These are phyloP conservation scores for Cercospora zeina DNA, from an alignment of 2,329 filamentous ascomycete genomes.

Conservation along the genomic window DNA sequence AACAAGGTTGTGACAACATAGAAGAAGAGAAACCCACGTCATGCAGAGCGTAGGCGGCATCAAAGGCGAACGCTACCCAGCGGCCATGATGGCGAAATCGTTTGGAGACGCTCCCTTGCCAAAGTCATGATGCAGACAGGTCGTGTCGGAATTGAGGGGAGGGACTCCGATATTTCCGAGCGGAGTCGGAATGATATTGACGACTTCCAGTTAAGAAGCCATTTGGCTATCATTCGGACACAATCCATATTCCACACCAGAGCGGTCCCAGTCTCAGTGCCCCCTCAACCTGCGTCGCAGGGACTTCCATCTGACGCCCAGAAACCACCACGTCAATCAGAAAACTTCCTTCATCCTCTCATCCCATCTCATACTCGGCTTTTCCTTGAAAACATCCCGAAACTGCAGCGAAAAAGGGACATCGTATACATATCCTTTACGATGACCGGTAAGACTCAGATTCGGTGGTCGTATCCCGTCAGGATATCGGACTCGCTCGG, in stretches of 20 bases:
- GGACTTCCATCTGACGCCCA: too few species aligned
- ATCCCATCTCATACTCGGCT: not conserved
- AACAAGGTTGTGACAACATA: conserved; percentile 28
- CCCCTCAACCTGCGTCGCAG: too few species aligned
- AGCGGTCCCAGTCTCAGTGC: not conserved
- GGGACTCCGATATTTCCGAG: not conserved
- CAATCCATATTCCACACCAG: not conserved
- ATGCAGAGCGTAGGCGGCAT: conserved; percentile 38
- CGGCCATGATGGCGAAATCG: conserved; percentile 34
- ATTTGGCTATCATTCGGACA: not conserved
- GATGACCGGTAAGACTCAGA: not conserved
- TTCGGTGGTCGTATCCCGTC: not conserved
- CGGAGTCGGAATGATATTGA: too few species aligned
- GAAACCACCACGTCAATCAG: too few species aligned
- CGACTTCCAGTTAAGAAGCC: too few species aligned
- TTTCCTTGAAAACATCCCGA: not conserved
- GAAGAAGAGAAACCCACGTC: conserved; percentile 34
- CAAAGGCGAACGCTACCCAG: conserved; percentile 35
- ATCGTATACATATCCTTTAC: not conserved
- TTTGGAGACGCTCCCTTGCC: conserved; percentile 34
- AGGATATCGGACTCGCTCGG: not conserved
- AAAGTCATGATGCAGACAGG: not conserved
- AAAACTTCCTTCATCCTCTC: not conserved
- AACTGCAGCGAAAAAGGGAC: not conserved
- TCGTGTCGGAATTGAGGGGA: not conserved